A percentile compares a stretch with the other conserved stretches of the same genome.
These are phyloP conservation scores for Saccharomycopsis sp. DNA, from an alignment of 805 yeast species.

Conservation along the genomic window DNA sequence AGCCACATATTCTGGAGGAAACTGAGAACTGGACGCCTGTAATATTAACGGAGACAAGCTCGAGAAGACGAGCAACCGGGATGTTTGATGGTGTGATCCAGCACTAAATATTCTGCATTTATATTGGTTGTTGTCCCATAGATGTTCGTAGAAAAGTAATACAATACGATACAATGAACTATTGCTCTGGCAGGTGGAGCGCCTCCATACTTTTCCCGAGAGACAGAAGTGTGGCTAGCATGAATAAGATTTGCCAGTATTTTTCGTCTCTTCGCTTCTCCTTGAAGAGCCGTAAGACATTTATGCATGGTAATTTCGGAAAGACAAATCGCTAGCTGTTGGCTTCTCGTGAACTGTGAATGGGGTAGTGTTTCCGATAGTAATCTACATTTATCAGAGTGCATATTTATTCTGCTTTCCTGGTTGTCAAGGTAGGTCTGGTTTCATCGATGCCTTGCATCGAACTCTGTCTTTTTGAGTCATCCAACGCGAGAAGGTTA, in stretches of 20 bases:
- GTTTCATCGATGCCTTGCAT: neutral
- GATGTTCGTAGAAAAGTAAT: too few species aligned
- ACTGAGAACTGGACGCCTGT: neutral
- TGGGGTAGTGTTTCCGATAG: neutral
- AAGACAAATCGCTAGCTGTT: neutral
- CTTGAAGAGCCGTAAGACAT: neutral
- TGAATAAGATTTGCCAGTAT: neutral
- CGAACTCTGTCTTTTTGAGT: neutral
- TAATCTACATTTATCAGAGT: neutral
- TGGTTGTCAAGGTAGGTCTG: neutral
- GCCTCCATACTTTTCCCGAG: too few species aligned
- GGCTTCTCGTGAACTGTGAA: neutral
- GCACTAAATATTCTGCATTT: too few species aligned
- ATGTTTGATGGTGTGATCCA: too few species aligned
- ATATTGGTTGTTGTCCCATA: too few species aligned
- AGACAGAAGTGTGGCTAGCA: neutral
- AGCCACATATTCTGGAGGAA: neutral
- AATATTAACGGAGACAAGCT: too few species aligned
- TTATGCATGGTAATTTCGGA: neutral
- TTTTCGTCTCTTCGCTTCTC: neutral
- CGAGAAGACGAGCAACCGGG: too few species aligned
- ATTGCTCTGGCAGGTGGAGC: too few species aligned
- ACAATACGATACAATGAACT: too few species aligned
- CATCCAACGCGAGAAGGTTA: neutral
- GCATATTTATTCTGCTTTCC: neutral